phyloP scores from a whole-genome alignment of 2,329 filamentous ascomycete species.

The Penicillium olsonii region DNA sequence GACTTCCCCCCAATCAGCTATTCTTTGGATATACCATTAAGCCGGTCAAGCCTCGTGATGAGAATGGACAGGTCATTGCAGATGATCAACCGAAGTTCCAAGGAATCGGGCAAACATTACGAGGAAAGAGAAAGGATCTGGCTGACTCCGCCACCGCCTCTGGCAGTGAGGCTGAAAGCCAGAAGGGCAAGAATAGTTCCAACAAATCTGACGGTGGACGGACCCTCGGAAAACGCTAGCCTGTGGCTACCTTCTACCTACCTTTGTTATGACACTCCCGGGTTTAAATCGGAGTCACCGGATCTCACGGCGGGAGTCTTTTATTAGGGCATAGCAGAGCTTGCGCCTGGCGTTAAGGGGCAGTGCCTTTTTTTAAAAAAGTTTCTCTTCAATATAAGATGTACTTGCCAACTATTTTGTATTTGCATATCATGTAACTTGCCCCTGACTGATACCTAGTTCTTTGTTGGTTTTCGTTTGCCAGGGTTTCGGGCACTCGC shows the following conservation, averaged over 20 bases:
- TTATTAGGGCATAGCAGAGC: conserved; percentile 28
- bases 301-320: conserved; percentile 8
- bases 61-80: conserved; percentile 61
- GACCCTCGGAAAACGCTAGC: conserved; percentile 24
- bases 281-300: conserved; percentile 14
- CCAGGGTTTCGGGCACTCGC: no score
- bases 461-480: neutral
- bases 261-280: conserved; percentile 11
- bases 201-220: conserved; percentile 19
- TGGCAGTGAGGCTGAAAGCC: conserved; percentile 34
- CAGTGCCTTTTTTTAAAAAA: conserved; percentile 2
- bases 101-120: conserved; percentile 80
- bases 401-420: neutral
- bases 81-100: conserved; percentile 75
- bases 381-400: conserved; percentile 3
- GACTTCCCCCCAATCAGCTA: conserved; percentile 82
- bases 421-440: no score
- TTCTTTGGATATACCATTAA: conserved; percentile 97
- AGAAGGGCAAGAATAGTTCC: conserved; percentile 21
- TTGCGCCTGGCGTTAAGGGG: conserved; percentile 25
- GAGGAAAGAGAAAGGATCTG: conserved; percentile 68
- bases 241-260: conserved; percentile 3
- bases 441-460: no score
- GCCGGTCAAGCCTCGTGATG: conserved; percentile 76
- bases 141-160: conserved; percentile 39